Conservation (phyloP, 345 rosid species). For the Eucalyptus shirleyi region DNA sequence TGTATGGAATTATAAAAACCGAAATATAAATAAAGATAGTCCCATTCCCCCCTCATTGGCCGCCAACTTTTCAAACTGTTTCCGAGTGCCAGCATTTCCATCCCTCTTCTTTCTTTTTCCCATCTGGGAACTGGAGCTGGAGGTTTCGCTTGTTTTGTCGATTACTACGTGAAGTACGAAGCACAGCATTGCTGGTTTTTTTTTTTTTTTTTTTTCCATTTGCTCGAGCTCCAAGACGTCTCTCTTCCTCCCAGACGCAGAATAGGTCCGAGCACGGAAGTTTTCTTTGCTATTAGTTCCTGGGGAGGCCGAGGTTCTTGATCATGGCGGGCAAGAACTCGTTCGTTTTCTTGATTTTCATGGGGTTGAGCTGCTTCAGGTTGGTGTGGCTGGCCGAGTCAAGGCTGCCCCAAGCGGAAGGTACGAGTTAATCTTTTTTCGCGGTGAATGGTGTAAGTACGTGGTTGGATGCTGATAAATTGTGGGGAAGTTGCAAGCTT, state of each 20-base stretch:
- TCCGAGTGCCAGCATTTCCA: too few relatives aligned
- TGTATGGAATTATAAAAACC: too few relatives aligned
- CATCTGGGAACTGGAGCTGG: too few relatives aligned
- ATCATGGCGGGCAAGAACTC: neutral
- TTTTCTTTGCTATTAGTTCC: neutral
- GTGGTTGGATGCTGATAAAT: neutral
- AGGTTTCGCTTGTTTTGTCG: neutral
- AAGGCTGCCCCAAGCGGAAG: conserved; percentile 25
- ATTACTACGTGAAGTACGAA: neutral
- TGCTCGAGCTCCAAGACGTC: neutral
- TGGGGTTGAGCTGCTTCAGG: neutral
- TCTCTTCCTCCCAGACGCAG: neutral
- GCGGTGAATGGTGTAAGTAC: neutral
- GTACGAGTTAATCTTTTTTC: neutral
- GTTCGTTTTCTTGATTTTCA: neutral
- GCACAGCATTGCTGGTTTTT: neutral
- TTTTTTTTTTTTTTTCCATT: neutral
- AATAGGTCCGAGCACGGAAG: neutral
- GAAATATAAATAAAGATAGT: too few relatives aligned
- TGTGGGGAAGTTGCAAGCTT: neutral
- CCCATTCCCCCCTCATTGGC: too few relatives aligned
- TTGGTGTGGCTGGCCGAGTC: conserved; percentile 1
- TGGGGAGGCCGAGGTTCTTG: neutral
- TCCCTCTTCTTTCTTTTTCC: neutral
- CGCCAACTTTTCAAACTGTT: too few relatives aligned